phyloP scores from a whole-genome alignment of 1,284 basidiomycete genomes.

The Ganoderma meredithae region DNA sequence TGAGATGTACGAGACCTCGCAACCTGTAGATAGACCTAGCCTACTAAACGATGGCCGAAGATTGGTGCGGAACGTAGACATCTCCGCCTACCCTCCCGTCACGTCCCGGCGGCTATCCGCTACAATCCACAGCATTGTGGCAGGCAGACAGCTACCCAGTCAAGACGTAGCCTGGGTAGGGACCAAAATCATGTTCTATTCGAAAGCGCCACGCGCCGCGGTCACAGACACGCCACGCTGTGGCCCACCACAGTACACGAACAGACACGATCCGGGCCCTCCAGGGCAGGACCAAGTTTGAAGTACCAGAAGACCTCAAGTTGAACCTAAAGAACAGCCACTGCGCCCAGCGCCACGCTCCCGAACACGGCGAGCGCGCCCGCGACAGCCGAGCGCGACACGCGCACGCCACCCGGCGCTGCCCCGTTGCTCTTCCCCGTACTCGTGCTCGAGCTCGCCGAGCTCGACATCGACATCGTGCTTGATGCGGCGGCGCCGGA shows the following conservation, averaged over 20 bases:
- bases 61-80: background rate
- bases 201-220: background rate
- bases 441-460: background rate
- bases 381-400: conserved; percentile 18
- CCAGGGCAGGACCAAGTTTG: background rate
- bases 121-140: background rate
- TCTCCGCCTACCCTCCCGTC: background rate
- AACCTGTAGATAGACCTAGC: background rate
- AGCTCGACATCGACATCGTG: background rate
- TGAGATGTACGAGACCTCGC: background rate
- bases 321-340: conserved; percentile 11
- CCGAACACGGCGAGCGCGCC: conserved; percentile 27
- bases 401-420: conserved; percentile 11
- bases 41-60: background rate
- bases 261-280: conserved; percentile 3
- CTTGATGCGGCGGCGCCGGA: background rate
- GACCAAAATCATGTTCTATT: background rate
- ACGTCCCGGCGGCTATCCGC: background rate
- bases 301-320: background rate
- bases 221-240: conserved; percentile 6
- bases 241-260: background rate
- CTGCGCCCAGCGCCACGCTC: conserved; percentile 26
- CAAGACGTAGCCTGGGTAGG: background rate
- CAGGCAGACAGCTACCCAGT: background rate
- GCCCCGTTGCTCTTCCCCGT: conserved; percentile 3